Evolutionary conservation across 805 yeast genomes (phyloP).

Genomic region (Starmerella stigmatis): DNA sequence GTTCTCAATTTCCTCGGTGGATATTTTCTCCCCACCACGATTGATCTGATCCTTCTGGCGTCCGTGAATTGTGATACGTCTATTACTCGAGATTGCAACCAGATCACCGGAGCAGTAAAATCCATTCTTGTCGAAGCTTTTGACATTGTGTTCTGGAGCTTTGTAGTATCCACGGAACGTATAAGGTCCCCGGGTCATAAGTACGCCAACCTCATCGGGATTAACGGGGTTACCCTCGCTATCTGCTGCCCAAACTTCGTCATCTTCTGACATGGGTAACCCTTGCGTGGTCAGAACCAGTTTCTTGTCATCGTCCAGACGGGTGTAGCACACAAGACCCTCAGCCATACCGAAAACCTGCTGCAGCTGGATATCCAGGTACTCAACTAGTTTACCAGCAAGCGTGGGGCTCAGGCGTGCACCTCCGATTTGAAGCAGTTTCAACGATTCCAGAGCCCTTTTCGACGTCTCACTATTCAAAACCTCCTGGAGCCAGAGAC

Average conservation of each 20-base stretch:
- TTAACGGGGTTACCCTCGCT: slow-evolving; percentile 8
- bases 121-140: slow-evolving; percentile 14
- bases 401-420: slow-evolving; percentile 17
- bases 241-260: slow-evolving; percentile 18
- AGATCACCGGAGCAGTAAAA: slow-evolving; percentile 20
- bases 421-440: slow-evolving; percentile 16
- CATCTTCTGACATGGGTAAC: slow-evolving; percentile 15
- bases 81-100: slow-evolving; percentile 11
- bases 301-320: slow-evolving; percentile 10
- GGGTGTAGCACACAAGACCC: slow-evolving; percentile 19
- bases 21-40: slow-evolving; percentile 19
- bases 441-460: slow-evolving; percentile 4
- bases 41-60: slow-evolving; percentile 20
- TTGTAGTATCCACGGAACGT: slow-evolving; percentile 20
- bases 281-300: slow-evolving; percentile 16
- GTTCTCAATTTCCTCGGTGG: slow-evolving; percentile 17
- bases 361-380: slow-evolving; percentile 12
- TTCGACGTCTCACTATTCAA: background rate
- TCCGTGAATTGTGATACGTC: slow-evolving; percentile 18
- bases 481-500: slow-evolving; percentile 17
- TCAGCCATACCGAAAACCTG: slow-evolving; percentile 21
- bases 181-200: slow-evolving; percentile 19
- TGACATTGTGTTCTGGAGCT: slow-evolving; percentile 16
- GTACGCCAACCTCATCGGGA: slow-evolving; percentile 13
- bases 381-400: slow-evolving; percentile 12